Evolutionary conservation across 805 yeast species (phyloP).

Genomic region (Yamadazyma akitaensis): DNA sequence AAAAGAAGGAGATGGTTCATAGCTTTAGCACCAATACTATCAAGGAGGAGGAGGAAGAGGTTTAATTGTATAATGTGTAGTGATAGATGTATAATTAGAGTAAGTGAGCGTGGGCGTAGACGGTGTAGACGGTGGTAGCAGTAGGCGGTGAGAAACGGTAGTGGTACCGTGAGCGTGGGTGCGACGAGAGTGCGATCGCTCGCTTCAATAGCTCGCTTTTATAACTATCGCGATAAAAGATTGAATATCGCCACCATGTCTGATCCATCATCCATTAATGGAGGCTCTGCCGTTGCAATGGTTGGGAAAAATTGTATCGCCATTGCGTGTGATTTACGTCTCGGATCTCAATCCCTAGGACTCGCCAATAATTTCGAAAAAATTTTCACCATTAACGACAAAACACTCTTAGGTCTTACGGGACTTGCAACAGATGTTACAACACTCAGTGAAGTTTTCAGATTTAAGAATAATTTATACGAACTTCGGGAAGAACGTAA

Average conservation of each 20-base stretch:
- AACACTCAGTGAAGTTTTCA: slow-evolving; percentile 77
- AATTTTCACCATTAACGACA: slow-evolving; percentile 75
- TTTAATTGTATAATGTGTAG: not conserved
- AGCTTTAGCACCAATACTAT: slow-evolving; percentile 37
- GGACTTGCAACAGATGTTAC: slow-evolving; percentile 94
- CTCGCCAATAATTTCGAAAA: slow-evolving; percentile 91
- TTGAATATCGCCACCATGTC: not conserved
- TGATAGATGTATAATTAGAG: not conserved
- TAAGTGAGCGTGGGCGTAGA: too few relatives aligned
- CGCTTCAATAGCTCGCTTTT: not conserved
- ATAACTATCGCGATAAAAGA: not conserved
- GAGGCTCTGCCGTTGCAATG: slow-evolving; percentile 98
- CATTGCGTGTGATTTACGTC: slow-evolving; percentile 90
- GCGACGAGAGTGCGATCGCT: too few relatives aligned
- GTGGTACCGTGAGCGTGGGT: too few relatives aligned
- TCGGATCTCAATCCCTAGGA: slow-evolving; percentile 92
- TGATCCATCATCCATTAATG: slow-evolving; percentile 19
- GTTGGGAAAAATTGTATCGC: slow-evolving; percentile 98
- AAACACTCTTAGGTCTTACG: slow-evolving; percentile 85
- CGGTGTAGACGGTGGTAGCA: too few relatives aligned
- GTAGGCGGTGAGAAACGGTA: too few relatives aligned
- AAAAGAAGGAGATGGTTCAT: slow-evolving; percentile 20
- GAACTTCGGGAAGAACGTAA: slow-evolving; percentile 86
- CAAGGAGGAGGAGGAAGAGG: slow-evolving; percentile 36
- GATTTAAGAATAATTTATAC: slow-evolving; percentile 83